phyloP scores from a whole-genome alignment of 108 stramenopile species.

The Tribonema minus region DNA sequence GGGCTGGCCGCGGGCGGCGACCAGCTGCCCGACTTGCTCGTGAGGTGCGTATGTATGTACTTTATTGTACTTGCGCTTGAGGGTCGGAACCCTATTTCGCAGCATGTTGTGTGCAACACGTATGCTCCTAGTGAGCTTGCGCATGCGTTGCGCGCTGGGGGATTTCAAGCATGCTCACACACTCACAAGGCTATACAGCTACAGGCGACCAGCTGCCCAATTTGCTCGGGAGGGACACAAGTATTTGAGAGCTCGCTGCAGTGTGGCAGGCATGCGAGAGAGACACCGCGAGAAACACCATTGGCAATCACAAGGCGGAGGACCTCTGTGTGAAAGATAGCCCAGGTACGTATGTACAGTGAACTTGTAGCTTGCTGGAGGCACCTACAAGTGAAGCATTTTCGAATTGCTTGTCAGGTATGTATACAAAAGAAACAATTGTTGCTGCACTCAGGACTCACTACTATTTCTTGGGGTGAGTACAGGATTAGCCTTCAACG shows the following conservation, averaged over 20 bases:
- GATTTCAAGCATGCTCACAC: not conserved
- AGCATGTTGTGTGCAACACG: not conserved
- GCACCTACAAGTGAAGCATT: too few relatives aligned
- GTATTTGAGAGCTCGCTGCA: too few relatives aligned
- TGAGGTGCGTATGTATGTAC: not conserved
- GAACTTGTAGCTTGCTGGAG: too few relatives aligned
- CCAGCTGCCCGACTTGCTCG: not conserved
- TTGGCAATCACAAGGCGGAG: too few relatives aligned
- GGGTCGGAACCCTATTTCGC: not conserved
- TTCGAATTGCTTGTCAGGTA: too few relatives aligned
- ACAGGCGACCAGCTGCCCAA: not conserved
- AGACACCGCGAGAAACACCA: too few relatives aligned
- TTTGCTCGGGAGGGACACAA: not conserved
- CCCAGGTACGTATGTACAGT: too few relatives aligned
- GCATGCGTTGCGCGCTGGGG: not conserved
- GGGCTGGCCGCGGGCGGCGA: not conserved
- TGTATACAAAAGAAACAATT: not conserved
- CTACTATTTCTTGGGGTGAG: too few relatives aligned
- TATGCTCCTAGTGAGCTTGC: not conserved
- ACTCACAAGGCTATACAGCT: not conserved
- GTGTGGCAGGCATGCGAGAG: too few relatives aligned
- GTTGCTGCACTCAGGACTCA: too few relatives aligned
- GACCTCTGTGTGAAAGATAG: too few relatives aligned
- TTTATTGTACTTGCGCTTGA: not conserved
- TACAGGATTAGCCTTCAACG: too few relatives aligned